phyloP scores from a whole-genome alignment of 106 monocot genomes.

The Platanthera guangdongensis region DNA sequence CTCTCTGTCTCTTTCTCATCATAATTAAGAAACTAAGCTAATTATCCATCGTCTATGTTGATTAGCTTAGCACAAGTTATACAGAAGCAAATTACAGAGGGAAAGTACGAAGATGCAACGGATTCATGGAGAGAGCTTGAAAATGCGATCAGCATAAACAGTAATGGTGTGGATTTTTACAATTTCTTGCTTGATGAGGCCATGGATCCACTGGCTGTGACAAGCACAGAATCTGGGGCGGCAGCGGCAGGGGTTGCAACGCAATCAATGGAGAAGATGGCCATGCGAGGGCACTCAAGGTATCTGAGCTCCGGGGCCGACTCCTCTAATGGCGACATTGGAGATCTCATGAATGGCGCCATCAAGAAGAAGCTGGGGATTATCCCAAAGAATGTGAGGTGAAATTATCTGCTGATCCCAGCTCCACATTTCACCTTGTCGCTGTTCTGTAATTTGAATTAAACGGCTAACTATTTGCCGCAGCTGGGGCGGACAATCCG shows the following conservation, averaged over 20 bases:
- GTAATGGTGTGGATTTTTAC: conserved; percentile 74
- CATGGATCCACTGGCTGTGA: conserved; percentile 15
- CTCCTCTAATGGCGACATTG: conserved; percentile 17
- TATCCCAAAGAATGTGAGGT: conserved; percentile 77
- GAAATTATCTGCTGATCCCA: neutral
- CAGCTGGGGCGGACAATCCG: conserved; percentile 80
- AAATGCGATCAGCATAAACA: conserved; percentile 17
- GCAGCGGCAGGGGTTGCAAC: neutral
- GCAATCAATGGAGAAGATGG: neutral
- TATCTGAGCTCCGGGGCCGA: conserved; percentile 50
- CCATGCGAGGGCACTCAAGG: conserved; percentile 34
- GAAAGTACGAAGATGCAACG: conserved; percentile 50
- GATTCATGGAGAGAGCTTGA: conserved; percentile 55
- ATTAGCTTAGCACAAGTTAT: conserved; percentile 64
- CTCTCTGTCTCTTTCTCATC: neutral
- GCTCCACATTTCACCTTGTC: neutral
- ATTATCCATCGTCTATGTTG: neutral
- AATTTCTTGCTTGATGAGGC: conserved; percentile 62
- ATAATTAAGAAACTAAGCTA: neutral
- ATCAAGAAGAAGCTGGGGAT: conserved; percentile 73
- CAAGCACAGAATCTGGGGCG: neutral
- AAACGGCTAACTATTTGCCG: neutral
- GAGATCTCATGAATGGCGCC: conserved; percentile 56
- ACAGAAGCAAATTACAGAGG: conserved; percentile 34
- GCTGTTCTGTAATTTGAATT: neutral